phyloP scores from a whole-genome alignment of 106 monocot species.

The Platanthera zijinensis region DNA sequence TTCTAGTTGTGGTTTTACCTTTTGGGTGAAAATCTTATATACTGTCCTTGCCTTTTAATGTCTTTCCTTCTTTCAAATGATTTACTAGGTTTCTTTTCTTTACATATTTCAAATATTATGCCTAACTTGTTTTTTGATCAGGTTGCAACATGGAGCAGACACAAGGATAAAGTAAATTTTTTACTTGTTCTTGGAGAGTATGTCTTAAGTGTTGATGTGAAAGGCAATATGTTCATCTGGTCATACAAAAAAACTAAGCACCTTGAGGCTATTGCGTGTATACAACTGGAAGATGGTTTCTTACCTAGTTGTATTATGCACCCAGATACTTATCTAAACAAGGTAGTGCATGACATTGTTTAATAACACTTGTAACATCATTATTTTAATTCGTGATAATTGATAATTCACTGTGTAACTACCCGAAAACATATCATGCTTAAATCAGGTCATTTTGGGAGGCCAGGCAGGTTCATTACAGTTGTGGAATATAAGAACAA shows the following conservation, averaged over 20 bases:
- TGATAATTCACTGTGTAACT: background rate
- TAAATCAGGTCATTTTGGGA: conserved; percentile 74
- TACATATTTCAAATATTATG: background rate
- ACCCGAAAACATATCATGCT: conserved; percentile 7
- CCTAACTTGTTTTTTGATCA: conserved; percentile 17
- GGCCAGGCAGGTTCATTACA: conserved; percentile 79
- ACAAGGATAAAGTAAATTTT: conserved; percentile 66
- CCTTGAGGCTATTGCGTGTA: conserved; percentile 61
- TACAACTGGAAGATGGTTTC: conserved; percentile 58
- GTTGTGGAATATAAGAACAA: conserved; percentile 91
- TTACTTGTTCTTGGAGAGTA: conserved; percentile 73
- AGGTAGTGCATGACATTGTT: conserved; percentile 35
- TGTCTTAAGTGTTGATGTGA: conserved; percentile 72
- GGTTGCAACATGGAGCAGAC: conserved; percentile 94
- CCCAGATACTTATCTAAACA: conserved; percentile 96
- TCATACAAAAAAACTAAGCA: conserved; percentile 52
- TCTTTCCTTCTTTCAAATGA: background rate
- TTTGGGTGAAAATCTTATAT: background rate
- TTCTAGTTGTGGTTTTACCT: background rate
- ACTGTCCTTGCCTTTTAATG: background rate
- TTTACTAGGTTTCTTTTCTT: background rate
- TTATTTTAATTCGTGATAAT: conserved; percentile 1
- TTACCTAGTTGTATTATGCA: conserved; percentile 86
- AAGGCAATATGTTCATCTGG: conserved; percentile 90
- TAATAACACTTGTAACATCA: background rate